A percentile compares a stretch with the other conserved stretches of the same genome.
phyloP scores from a whole-genome alignment of 176 grass and related monocot species.

The Zea luxurians region DNA sequence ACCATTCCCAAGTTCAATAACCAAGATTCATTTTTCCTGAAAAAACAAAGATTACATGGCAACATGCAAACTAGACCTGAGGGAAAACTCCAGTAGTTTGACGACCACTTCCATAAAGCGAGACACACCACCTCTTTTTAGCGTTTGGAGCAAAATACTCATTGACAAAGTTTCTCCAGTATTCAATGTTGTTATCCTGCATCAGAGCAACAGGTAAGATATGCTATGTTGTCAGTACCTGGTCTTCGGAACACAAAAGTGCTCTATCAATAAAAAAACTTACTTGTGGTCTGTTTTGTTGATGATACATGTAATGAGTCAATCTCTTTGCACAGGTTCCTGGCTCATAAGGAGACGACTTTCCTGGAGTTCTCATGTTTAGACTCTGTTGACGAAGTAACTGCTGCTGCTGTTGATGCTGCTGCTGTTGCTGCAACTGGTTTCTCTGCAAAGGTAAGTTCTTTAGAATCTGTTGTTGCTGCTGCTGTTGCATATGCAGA shows the following conservation, averaged over 20 bases:
- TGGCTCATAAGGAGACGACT: slow-evolving; percentile 73
- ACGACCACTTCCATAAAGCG: slow-evolving; percentile 93
- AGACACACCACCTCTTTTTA: slow-evolving; percentile 99
- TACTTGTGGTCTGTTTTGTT: slow-evolving; percentile 90
- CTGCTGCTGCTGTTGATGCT: slow-evolving; percentile 54
- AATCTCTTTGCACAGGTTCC: slow-evolving; percentile 92
- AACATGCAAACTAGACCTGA: slow-evolving; percentile 52
- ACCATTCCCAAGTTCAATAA: neutral
- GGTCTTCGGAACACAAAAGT: slow-evolving; percentile 18
- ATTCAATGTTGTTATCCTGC: slow-evolving; percentile 99
- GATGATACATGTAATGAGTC: slow-evolving; percentile 98
- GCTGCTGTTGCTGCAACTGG: slow-evolving; percentile 65
- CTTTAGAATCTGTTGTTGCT: slow-evolving; percentile 69
- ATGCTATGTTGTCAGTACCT: slow-evolving; percentile 20
- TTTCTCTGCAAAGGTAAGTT: slow-evolving; percentile 65
- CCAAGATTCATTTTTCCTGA: neutral
- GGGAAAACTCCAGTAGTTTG: slow-evolving; percentile 99
- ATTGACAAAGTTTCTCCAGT: slow-evolving; percentile 95
- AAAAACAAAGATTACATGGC: neutral
- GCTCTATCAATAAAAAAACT: neutral
- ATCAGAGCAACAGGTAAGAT: slow-evolving; percentile 15
- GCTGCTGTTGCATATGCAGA: slow-evolving; percentile 60
- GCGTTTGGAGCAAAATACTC: slow-evolving; percentile 93
- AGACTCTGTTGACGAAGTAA: slow-evolving; percentile 71
- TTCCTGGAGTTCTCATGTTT: slow-evolving; percentile 61